Evolutionary conservation across 2,329 filamentous ascomycete species (phyloP).

Genomic region (Grosmannia clavigera): DNA sequence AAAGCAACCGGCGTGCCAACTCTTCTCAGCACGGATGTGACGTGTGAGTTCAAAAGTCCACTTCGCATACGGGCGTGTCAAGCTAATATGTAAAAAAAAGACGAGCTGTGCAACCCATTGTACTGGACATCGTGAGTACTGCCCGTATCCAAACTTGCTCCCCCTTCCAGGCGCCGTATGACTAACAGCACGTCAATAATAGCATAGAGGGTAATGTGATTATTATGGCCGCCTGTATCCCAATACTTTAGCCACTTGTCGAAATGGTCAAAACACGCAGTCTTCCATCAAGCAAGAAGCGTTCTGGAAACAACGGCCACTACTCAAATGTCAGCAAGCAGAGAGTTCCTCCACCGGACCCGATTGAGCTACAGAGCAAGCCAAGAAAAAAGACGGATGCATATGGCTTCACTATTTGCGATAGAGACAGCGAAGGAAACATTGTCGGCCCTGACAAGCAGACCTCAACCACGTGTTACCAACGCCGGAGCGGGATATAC

Average conservation of each 20-base stretch:
- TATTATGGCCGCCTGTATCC: conserved; percentile 22
- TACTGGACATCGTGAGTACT: conserved; percentile 1
- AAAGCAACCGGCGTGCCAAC: conserved; percentile 1
- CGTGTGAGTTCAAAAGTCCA: neutral
- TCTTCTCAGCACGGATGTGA: neutral
- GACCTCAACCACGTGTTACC: neutral
- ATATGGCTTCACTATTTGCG: neutral
- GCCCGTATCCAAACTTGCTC: neutral
- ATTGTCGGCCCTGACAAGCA: neutral
- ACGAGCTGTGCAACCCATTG: neutral
- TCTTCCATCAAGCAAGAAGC: neutral
- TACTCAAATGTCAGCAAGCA: neutral
- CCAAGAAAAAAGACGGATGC: neutral
- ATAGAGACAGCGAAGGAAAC: neutral
- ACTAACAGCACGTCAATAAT: neutral
- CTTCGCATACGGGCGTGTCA: neutral
- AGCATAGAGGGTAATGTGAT: conserved; percentile 13
- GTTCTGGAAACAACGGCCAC: neutral
- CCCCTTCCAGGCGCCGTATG: neutral
- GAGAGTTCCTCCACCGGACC: neutral
- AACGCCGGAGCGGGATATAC: neutral
- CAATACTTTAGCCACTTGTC: conserved; percentile 11
- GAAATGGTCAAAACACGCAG: neutral
- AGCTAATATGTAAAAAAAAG: neutral
- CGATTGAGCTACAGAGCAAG: neutral